Base-by-base conservation (phyloP, 2,329 filamentous ascomycete genomes). In the Pseudocercospora vitis region DNA sequence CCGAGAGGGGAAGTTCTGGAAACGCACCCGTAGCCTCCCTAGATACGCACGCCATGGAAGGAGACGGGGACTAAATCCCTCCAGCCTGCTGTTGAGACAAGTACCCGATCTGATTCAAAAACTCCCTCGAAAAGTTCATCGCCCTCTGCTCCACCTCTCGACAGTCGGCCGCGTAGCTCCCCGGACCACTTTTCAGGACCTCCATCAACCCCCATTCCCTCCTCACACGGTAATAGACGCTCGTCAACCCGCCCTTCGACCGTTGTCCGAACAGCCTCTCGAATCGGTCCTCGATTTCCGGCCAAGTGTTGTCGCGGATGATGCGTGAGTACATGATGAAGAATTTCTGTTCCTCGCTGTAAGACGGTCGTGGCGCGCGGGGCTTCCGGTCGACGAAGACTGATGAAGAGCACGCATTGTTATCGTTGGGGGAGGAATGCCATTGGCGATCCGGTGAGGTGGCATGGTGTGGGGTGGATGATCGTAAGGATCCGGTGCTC, bases 291-390 rank as follows among this genome's bases (percentile, higher is more conserved):
- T 67, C 63, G 40, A 68, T 67, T 48, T 63, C 63, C 5, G 63
- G 61, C 65, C 65, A 68, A 14, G 56, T 62, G 40, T 63, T 63
- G 48, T 65, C 60, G 44, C 58, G 62, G 26, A 65, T 60, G 31
- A 67, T 61, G 45, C 64, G 63, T 11, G 59, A 55, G 50, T 62
- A 67, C 62, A 66, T 67, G 59, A 67, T 62, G 50, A 64, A 69
- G 62, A 70, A 70, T 48, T 67, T 66, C 54, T 68, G 65, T 53
- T 69, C 67, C 28, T 69, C 67, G 46, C 61, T 68, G 59, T 70
- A 70, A 6, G 64, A 60, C 1, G 65, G 65, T 18, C 65, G 57
- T 7, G 65, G 63, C 3, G 65, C 50, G 32, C 64, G 61, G 21
- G 62, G 63, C 19, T 48, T 58, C 16, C 58, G 57, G 45, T 52